Conservation (phyloP, 345 rosid species). For the Eucalyptus curtisii region DNA sequence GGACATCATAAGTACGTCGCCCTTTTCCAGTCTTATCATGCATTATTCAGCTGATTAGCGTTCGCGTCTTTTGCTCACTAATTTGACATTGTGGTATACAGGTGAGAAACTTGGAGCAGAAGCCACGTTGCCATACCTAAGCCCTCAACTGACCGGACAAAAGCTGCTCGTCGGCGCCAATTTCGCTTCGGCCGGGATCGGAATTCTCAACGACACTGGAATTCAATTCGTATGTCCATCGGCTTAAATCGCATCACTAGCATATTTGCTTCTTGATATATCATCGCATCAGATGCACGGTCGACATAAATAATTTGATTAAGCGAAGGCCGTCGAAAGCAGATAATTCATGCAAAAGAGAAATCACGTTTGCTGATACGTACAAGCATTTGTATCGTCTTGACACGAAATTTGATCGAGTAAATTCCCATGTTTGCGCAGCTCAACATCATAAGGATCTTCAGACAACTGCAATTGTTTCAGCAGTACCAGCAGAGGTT, state of each 20-base stretch:
- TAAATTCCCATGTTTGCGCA: not conserved
- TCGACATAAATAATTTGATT: not conserved
- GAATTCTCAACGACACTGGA: conserved; percentile 41
- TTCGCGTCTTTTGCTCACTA: not conserved
- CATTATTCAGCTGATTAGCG: not conserved
- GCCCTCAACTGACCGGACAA: conserved; percentile 24
- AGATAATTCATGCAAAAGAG: not conserved
- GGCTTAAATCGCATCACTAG: not conserved
- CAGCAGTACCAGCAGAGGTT: conserved; percentile 29
- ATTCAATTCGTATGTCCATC: conserved; percentile 22
- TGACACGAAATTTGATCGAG: not conserved
- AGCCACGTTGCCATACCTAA: conserved; percentile 26
- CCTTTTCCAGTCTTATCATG: not conserved
- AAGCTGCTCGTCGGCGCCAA: conserved; percentile 31
- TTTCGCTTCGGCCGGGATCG: conserved; percentile 44
- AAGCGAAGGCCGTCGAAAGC: not conserved
- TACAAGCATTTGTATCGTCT: not conserved
- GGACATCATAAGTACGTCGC: conserved; percentile 23
- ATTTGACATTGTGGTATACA: not conserved
- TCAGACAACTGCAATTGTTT: conserved; percentile 17
- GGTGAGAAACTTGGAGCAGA: conserved; percentile 33
- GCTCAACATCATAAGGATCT: conserved; percentile 28
- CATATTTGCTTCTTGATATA: not conserved
- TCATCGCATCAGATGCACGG: not conserved
- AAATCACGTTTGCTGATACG: not conserved